phyloP scores from a whole-genome alignment of 2,329 filamentous ascomycete species.

The Lasiodiplodia hormozganensis region DNA sequence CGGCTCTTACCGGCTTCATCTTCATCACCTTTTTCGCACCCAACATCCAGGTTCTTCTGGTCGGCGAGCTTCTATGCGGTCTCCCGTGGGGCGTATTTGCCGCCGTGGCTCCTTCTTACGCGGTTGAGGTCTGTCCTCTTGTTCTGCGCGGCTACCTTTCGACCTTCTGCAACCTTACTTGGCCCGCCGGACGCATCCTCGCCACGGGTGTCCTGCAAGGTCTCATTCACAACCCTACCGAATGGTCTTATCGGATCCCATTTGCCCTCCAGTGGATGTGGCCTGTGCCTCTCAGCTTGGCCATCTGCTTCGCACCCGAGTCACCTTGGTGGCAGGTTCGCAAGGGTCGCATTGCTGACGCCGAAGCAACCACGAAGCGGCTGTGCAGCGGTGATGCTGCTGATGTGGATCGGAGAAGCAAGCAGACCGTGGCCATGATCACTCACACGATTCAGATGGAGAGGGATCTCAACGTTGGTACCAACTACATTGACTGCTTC shows the following conservation, averaged over 20 bases:
- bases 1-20: conserved; percentile 50
- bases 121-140: conserved; percentile 69
- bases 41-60: conserved; percentile 49
- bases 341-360: conserved; percentile 66
- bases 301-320: conserved; percentile 71
- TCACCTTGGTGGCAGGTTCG: conserved; percentile 77
- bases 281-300: conserved; percentile 69
- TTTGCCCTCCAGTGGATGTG: conserved; percentile 79
- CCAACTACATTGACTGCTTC: conserved; percentile 82
- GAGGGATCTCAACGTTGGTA: conserved; percentile 71
- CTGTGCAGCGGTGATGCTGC: conserved; percentile 49
- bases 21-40: conserved; percentile 55
- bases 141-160: conserved; percentile 62
- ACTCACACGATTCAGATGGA: conserved; percentile 84
- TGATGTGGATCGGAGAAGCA: neutral
- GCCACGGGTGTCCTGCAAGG: conserved; percentile 73
- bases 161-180: conserved; percentile 77
- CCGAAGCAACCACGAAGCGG: conserved; percentile 68
- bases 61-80: conserved; percentile 53
- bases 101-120: conserved; percentile 54
- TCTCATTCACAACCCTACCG: conserved; percentile 67
- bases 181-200: conserved; percentile 77
- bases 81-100: conserved; percentile 55
- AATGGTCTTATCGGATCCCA: conserved; percentile 68
- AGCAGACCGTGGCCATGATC: conserved; percentile 74